Evolutionary conservation across 2,329 filamentous ascomycete species (phyloP).

Genomic region (Phialophora expanda): DNA sequence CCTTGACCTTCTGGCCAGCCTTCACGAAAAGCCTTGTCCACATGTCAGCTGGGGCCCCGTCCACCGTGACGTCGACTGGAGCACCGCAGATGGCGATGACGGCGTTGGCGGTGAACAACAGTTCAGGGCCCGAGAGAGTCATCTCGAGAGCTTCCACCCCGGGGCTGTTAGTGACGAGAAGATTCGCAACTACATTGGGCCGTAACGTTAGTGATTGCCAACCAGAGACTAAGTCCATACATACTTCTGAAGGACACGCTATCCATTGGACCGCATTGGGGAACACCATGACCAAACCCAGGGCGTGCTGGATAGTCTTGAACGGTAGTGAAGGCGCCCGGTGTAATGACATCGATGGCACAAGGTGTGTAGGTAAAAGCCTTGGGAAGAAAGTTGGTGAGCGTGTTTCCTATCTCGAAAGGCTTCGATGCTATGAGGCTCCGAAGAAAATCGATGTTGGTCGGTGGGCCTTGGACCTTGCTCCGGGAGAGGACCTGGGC

Average conservation of each 20-base stretch:
- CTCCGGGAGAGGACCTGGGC: conserved; percentile 51
- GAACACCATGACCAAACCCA: conserved; percentile 62
- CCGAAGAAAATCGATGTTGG: conserved; percentile 62
- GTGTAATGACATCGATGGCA: conserved; percentile 62
- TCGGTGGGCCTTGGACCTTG: conserved; percentile 58
- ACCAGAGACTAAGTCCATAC: neutral
- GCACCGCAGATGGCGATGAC: conserved; percentile 64
- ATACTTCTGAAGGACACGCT: conserved; percentile 56
- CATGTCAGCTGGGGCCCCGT: conserved; percentile 58
- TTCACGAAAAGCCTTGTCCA: conserved; percentile 59
- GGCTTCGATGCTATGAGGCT: conserved; percentile 53
- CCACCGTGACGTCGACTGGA: conserved; percentile 56
- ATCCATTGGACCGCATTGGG: conserved; percentile 67
- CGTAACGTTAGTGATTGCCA: neutral
- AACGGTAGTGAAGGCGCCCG: conserved; percentile 62
- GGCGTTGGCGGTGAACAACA: conserved; percentile 60
- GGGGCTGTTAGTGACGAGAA: conserved; percentile 61
- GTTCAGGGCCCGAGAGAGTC: conserved; percentile 63
- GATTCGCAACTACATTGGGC: conserved; percentile 55
- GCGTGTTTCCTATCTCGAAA: conserved; percentile 58
- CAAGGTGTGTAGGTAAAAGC: conserved; percentile 56
- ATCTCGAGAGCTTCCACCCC: conserved; percentile 63
- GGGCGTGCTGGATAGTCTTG: conserved; percentile 64
- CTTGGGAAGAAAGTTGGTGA: conserved; percentile 60
- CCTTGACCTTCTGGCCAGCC: conserved; percentile 59